Evolutionary conservation across 75 land plant species (phyloP).

Genomic region (Cupressus sempervirens): DNA sequence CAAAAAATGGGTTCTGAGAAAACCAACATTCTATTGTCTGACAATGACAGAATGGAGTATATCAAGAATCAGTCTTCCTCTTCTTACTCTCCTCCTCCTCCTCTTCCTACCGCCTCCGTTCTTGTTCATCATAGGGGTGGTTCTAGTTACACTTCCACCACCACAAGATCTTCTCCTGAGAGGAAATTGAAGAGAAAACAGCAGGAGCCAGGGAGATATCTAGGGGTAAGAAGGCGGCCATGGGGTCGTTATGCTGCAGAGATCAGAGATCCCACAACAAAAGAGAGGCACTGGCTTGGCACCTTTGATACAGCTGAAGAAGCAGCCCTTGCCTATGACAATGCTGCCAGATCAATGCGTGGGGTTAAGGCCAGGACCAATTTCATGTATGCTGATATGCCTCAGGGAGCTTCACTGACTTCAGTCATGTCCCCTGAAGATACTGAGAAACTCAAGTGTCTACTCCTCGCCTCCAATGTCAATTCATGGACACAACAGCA

Average conservation of each 20-base stretch:
- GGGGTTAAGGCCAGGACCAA: constrained; percentile 22
- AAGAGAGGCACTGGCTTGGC: constrained; percentile 21
- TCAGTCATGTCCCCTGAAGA: constrained; percentile 13
- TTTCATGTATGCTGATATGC: constrained; percentile 14
- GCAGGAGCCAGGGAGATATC: constrained; percentile 17
- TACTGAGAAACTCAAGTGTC: neutral
- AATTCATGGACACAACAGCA: constrained; percentile 1
- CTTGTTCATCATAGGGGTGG: neutral
- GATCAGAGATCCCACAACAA: constrained; percentile 19
- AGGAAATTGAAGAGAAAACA: constrained; percentile 9
- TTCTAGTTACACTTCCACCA: neutral
- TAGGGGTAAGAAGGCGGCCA: constrained; percentile 20
- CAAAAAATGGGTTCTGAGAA: constrained; percentile 1
- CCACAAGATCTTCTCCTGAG: neutral
- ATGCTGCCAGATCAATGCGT: constrained; percentile 16
- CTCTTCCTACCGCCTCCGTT: neutral
- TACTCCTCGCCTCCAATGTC: neutral
- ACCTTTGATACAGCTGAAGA: constrained; percentile 24
- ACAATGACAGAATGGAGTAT: constrained; percentile 11
- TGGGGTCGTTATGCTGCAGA: constrained; percentile 30
- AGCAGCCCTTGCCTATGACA: constrained; percentile 20
- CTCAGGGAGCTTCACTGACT: constrained; percentile 9
- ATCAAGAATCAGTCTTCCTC: neutral
- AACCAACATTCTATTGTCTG: constrained; percentile 6
- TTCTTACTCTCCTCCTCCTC: neutral